Evolutionary conservation across 345 rosid genomes (phyloP).

Genomic region (Hirschfeldia incana): DNA sequence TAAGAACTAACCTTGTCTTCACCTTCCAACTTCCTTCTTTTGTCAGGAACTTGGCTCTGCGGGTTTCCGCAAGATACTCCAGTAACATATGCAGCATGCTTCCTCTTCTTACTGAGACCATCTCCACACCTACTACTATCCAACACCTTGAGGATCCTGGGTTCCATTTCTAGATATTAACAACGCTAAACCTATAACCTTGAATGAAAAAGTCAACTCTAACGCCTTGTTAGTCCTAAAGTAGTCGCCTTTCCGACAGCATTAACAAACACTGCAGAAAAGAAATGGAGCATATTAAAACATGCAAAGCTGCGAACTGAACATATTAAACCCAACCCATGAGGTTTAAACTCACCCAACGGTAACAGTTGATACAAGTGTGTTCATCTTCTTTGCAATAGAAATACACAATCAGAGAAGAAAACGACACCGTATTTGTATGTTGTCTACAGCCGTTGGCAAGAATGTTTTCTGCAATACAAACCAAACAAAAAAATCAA

Average conservation of each 20-base stretch:
- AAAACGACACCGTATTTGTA: constrained; percentile 11
- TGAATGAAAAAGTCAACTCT: constrained; percentile 36
- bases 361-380: constrained; percentile 23
- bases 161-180: constrained; percentile 67
- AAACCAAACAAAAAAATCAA: background rate
- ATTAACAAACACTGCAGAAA: constrained; percentile 34
- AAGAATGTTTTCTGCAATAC: constrained; percentile 21
- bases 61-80: constrained; percentile 42
- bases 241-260: constrained; percentile 36
- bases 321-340: too few species aligned
- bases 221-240: constrained; percentile 46
- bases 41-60: constrained; percentile 38
- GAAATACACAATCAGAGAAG: constrained; percentile 33
- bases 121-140: constrained; percentile 51
- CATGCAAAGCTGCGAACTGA: too few species aligned
- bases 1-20: constrained; percentile 35
- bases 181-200: constrained; percentile 49
- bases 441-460: constrained; percentile 14
- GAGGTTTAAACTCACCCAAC: constrained; percentile 35
- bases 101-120: constrained; percentile 51
- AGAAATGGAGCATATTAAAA: background rate
- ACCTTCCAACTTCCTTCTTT: constrained; percentile 54
- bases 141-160: constrained; percentile 57
- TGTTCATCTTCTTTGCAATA: constrained; percentile 21
- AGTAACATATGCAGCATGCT: constrained; percentile 48